Percentiles rank a stretch among this genome's conserved stretches.
Conservation (phyloP, 768 basidiomycete genomes). For the Auricularia cornea region DNA sequence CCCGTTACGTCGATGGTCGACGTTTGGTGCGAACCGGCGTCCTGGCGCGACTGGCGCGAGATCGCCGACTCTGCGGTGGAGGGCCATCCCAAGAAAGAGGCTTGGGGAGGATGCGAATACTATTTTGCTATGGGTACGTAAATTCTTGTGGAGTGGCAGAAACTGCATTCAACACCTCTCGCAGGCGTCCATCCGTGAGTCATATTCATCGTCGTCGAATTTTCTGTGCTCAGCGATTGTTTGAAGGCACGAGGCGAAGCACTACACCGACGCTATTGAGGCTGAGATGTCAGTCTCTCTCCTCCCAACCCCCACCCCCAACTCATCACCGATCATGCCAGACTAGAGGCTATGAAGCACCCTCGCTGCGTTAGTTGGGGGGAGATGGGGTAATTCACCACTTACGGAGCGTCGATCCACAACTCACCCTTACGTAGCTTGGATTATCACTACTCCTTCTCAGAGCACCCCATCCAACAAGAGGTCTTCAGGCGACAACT, state of each 20-base stretch:
- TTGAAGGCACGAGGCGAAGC: constrained; percentile 59
- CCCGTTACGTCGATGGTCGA: constrained; percentile 66
- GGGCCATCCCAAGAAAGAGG: constrained; percentile 34
- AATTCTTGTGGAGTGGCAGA: neutral
- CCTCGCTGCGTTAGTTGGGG: constrained; percentile 84
- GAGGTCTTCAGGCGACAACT: constrained; percentile 62
- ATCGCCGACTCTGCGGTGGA: constrained; percentile 63
- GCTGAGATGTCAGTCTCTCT: constrained; percentile 50
- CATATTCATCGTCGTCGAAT: neutral
- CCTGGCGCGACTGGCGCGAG: constrained; percentile 52
- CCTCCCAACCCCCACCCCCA: neutral
- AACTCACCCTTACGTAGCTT: constrained; percentile 18
- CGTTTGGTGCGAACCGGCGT: constrained; percentile 84
- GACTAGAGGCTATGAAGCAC: constrained; percentile 67
- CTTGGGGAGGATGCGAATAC: constrained; percentile 67
- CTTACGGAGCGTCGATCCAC: neutral
- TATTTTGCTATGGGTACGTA: constrained; percentile 74
- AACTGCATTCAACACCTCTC: constrained; percentile 3
- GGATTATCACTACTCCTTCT: constrained; percentile 78
- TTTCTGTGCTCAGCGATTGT: constrained; percentile 2
- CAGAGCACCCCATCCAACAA: constrained; percentile 61
- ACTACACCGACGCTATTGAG: constrained; percentile 62
- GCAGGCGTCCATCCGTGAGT: constrained; percentile 69
- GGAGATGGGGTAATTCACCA: constrained; percentile 52
- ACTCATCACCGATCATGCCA: too few relatives aligned